A percentile compares a stretch with the other conserved stretches of the same genome.
These are phyloP conservation scores for Spathaspora arborariae DNA, from an alignment of 805 yeast genomes.

Conservation along the genomic window DNA sequence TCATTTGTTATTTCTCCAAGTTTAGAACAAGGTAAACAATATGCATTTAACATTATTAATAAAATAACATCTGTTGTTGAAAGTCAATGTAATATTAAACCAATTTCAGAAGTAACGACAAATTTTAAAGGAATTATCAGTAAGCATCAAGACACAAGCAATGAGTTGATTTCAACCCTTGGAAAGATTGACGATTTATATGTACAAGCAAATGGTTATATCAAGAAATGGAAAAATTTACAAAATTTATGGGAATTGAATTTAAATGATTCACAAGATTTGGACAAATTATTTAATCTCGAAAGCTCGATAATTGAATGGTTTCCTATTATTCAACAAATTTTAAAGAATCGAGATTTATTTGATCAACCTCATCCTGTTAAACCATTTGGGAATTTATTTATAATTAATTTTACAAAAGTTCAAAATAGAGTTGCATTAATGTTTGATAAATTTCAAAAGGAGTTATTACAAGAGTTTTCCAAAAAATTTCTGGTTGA, in stretches of 20 bases:
- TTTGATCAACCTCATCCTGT: conserved; percentile 49
- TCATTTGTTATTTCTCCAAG: conserved; percentile 38
- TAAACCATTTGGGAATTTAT: conserved; percentile 34
- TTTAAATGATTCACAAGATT: conserved; percentile 40
- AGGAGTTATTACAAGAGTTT: conserved; percentile 38
- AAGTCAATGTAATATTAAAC: conserved; percentile 11
- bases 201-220: conserved; percentile 30
- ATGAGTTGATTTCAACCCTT: not conserved
- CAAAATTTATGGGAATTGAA: conserved; percentile 56
- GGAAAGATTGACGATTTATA: conserved; percentile 22
- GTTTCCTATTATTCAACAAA: conserved; percentile 43
- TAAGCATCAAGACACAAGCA: not conserved
- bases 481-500: conserved; percentile 30
- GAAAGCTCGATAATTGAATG: conserved; percentile 27
- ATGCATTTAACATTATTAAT: conserved; percentile 19
- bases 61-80: conserved; percentile 16
- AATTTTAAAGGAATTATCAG: not conserved
- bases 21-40: conserved; percentile 31
- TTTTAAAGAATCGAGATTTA: conserved; percentile 38
- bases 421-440: conserved; percentile 51
- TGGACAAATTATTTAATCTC: conserved; percentile 18
- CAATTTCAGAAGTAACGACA: not conserved
- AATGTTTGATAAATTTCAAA: conserved; percentile 60
- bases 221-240: conserved; percentile 49
- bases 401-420: conserved; percentile 44